These are phyloP conservation scores for Rachicladosporium sp. DNA, from an alignment of 2,329 filamentous ascomycete species.

Conservation along the genomic window DNA sequence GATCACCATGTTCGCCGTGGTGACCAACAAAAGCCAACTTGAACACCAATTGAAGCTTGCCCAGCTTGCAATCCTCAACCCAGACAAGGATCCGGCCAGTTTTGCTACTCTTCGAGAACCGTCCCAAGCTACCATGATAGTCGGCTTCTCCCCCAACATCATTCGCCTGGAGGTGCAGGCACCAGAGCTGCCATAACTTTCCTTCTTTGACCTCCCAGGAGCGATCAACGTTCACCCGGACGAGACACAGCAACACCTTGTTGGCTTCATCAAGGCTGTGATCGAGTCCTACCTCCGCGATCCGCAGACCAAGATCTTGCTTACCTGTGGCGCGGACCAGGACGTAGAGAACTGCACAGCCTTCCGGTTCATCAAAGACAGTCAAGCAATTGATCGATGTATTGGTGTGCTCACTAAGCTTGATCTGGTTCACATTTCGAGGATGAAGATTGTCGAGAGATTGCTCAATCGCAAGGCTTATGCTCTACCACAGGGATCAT, in stretches of 20 bases:
- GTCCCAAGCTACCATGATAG: conserved; percentile 15
- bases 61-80: conserved; percentile 66
- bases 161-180: conserved; percentile 65
- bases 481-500: conserved; percentile 52
- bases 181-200: conserved; percentile 57
- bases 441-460: conserved; percentile 3
- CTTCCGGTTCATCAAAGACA: conserved; percentile 43
- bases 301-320: conserved; percentile 60
- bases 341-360: conserved; percentile 67
- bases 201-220: conserved; percentile 76
- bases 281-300: conserved; percentile 58
- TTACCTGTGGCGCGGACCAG: conserved; percentile 64
- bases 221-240: conserved; percentile 60
- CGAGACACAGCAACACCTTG: conserved; percentile 51
- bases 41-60: conserved; percentile 60
- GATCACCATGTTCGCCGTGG: conserved; percentile 48
- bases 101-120: conserved; percentile 20
- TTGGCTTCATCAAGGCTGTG: conserved; percentile 59
- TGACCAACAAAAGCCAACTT: conserved; percentile 50
- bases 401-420: conserved; percentile 67
- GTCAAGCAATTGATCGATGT: conserved; percentile 30
- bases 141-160: conserved; percentile 72
- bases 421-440: conserved; percentile 48
- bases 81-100: conserved; percentile 35
- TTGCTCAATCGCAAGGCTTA: conserved; percentile 49